Base-by-base conservation (phyloP, 768 basidiomycete species). In the Sarcomyxa edulis region DNA sequence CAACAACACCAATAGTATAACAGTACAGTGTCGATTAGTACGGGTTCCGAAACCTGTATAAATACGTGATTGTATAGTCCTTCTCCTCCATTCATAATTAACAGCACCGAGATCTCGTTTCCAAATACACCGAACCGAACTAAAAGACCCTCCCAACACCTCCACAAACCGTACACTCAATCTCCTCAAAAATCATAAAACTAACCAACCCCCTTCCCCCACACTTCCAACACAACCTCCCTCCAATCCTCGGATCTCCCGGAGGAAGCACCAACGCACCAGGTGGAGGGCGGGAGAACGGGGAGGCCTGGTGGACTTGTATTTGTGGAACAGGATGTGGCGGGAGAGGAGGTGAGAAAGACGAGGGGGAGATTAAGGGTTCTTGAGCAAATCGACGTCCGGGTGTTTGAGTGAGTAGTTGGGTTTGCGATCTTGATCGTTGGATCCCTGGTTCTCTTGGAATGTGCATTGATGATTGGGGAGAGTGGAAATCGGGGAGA, bases 231-330 rank as follows among this genome's bases (percentile, higher is more conserved):
- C 88, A 90, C 47, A 71, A 37, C 30, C 59, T 48, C 0, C 88
- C 87, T 3, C 86, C 87, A 7, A 89, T 59, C 32, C 85, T 57
- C 15, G 80, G 66, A 54, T 90, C 87, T 2, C 87, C 87, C 0
- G 87, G 72, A 0, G 43, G 44, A 37, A 82, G 71, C 3, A 81
- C 64, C 1, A 71, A 46, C 10, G 75, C 56, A 12, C 67, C 69
- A 1, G 62, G 62, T 1, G 60, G 56, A 2, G 59, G 58, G 45
- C 39, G 6, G 44, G 47, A 10, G 39, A 39, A 10, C 50, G 55
- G 6, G 51, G 47, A 21, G 46, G 48, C 8, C 45, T 30, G 33
- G 16, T 37, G 37, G 39, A 30, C 43, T 27, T 21, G 32, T 24
- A 20, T 37, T 25, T 40, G 43, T 24, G 37, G 37, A 27, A 26